Conservation (phyloP, 2,329 filamentous ascomycete genomes). For the Dendryphion nanum region DNA sequence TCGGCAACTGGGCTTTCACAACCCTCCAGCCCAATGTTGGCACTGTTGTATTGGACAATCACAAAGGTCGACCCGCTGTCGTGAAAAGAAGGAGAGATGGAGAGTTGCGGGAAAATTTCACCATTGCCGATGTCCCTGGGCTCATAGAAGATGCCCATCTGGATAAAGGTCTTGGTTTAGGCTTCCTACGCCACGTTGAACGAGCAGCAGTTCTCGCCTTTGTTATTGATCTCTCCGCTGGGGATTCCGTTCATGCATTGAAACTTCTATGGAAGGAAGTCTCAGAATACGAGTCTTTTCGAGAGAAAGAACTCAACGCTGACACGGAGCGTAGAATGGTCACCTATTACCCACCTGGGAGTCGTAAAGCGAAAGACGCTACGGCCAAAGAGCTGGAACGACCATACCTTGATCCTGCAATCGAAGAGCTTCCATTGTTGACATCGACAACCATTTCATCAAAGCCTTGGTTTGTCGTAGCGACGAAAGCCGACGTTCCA, state of each 20-base stretch:
- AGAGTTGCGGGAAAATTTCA: conserved; percentile 72
- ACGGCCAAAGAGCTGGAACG: conserved; percentile 18
- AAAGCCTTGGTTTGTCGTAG: conserved; percentile 96
- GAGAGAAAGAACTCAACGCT: conserved; percentile 68
- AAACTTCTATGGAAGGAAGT: conserved; percentile 89
- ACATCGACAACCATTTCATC: conserved; percentile 72
- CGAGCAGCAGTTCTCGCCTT: conserved; percentile 91
- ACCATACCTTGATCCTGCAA: conserved; percentile 21
- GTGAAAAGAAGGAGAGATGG: conserved; percentile 47
- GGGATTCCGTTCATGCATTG: conserved; percentile 75
- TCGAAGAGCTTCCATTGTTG: conserved; percentile 45
- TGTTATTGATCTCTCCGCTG: conserved; percentile 79
- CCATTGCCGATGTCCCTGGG: conserved; percentile 92
- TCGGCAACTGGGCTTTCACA: conserved; percentile 96
- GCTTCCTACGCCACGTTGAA: conserved; percentile 92
- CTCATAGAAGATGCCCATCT: conserved; percentile 90
- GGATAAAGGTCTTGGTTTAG: conserved; percentile 85
- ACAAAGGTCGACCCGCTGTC: conserved; percentile 69
- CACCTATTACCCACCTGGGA: conserved; percentile 43
- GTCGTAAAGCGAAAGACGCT: conserved; percentile 11
- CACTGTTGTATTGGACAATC: conserved; percentile 87
- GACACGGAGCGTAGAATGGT: conserved; percentile 63
- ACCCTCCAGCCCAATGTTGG: conserved; percentile 94
- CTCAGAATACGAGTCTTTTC: conserved; percentile 78
- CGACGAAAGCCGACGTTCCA: conserved; percentile 85